A percentile compares a stretch with the other conserved stretches of the same genome.
Evolutionary conservation across 163 green algal genomes (phyloP).

Genomic region (Scenedesmus sp.): DNA sequence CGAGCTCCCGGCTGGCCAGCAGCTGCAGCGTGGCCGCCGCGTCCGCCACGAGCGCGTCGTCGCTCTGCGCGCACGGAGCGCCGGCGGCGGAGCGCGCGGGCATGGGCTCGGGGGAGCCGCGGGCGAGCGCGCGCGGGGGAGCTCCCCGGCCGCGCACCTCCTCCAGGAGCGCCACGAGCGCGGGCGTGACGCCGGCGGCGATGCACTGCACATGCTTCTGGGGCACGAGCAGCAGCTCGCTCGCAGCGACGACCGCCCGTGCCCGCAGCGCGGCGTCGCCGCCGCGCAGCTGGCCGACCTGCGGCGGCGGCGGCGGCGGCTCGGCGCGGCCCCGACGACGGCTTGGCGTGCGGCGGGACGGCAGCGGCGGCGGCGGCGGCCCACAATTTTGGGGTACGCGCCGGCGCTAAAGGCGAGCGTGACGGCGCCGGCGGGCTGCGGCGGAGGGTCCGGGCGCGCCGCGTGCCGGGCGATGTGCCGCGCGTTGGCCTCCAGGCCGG

Average conservation of each 20-base stretch:
- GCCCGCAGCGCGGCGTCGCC: constrained; percentile 49
- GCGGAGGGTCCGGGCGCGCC: constrained; percentile 48
- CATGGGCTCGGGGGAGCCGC: too few relatives aligned
- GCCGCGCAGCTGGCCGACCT: constrained; percentile 41
- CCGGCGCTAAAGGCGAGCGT: constrained; percentile 57
- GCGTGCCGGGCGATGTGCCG: constrained; percentile 55
- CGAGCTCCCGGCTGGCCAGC: constrained; percentile 52
- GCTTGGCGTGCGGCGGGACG: too few relatives aligned
- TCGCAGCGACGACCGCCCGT: constrained; percentile 54
- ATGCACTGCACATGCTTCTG: constrained; percentile 60
- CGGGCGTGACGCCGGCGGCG: constrained; percentile 51
- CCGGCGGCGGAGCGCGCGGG: too few relatives aligned
- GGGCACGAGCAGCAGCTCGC: constrained; percentile 50
- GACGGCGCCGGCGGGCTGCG: constrained; percentile 45
- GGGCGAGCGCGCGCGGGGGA: too few relatives aligned
- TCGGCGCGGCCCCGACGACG: too few relatives aligned
- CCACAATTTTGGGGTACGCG: constrained; percentile 63
- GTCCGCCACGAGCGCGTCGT: constrained; percentile 35
- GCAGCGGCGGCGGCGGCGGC: not conserved
- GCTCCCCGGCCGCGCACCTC: too few relatives aligned
- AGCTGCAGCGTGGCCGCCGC: constrained; percentile 49
- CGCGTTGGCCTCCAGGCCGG: constrained; percentile 39
- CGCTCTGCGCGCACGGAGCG: too few relatives aligned
- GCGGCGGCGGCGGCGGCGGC: too few relatives aligned
- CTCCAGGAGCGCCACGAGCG: constrained; percentile 46